A percentile compares a stretch with the other conserved stretches of the same genome.
Conservation (phyloP, 257 asterid genomes). For the Thymus quinquecostatus region DNA sequence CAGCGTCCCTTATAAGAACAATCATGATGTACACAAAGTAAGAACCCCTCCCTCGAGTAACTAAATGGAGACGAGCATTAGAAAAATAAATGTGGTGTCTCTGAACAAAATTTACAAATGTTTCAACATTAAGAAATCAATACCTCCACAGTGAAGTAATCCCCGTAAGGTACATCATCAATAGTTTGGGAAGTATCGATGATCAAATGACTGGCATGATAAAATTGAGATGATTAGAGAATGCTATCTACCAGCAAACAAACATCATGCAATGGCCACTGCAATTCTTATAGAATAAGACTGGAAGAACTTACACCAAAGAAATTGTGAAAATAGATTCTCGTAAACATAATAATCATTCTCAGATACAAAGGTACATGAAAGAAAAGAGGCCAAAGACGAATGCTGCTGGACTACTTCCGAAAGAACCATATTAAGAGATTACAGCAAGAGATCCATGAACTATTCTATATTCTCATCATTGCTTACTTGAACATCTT, state of each 20-base stretch:
- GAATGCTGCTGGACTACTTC: background rate
- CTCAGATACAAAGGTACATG: background rate
- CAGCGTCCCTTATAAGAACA: constrained; percentile 68
- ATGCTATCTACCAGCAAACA: constrained; percentile 19
- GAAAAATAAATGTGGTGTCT: constrained; percentile 17
- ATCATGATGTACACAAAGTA: constrained; percentile 11
- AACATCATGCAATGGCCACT: constrained; percentile 18
- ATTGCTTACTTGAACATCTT: background rate
- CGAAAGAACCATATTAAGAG: background rate
- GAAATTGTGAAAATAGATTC: background rate
- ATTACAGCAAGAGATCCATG: background rate
- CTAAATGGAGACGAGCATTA: constrained; percentile 13
- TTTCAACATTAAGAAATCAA: constrained; percentile 22
- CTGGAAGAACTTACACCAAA: constrained; percentile 13
- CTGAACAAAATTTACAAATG: constrained; percentile 19
- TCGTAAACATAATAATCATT: background rate
- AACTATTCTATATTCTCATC: background rate
- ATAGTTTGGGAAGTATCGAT: constrained; percentile 84
- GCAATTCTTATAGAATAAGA: background rate
- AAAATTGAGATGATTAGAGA: constrained; percentile 34
- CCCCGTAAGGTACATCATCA: constrained; percentile 87
- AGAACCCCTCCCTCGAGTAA: constrained; percentile 5
- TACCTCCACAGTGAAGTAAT: constrained; percentile 97
- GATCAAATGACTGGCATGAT: constrained; percentile 70
- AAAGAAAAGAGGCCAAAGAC: background rate